Conservation (phyloP, 306 rosid species). For the Elaeagnus macrophylla region DNA sequence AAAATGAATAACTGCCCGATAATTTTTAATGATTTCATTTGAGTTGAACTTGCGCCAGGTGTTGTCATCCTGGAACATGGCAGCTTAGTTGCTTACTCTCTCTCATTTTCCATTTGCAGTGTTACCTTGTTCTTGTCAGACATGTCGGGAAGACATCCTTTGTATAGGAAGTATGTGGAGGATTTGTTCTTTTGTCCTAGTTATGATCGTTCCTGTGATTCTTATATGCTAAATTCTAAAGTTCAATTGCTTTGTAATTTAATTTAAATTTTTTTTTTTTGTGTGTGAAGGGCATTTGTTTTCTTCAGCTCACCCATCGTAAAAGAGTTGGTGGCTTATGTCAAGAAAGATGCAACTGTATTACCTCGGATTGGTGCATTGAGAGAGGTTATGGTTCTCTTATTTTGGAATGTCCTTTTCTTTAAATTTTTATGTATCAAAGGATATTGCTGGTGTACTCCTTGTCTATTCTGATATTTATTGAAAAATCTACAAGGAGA, state of each 20-base stretch:
- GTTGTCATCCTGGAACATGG: no score
- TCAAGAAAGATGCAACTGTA: conserved; percentile 62
- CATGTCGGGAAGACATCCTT: conserved; percentile 87
- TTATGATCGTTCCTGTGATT: neutral
- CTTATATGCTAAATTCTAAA: conserved; percentile 2
- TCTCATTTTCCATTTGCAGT: conserved; percentile 46
- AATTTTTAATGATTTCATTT: no score
- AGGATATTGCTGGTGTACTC: conserved; percentile 14
- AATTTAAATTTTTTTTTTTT: conserved; percentile 19
- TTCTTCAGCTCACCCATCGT: conserved; percentile 86
- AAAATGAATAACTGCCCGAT: no score
- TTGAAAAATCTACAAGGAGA: neutral
- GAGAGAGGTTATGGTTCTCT: conserved; percentile 52
- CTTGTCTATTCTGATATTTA: conserved; percentile 3
- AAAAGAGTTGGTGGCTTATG: conserved; percentile 54
- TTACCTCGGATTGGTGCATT: conserved; percentile 74
- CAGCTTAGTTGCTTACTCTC: no score
- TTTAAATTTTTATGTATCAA: conserved; percentile 12
- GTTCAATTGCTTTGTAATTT: conserved; percentile 16
- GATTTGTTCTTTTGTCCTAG: no score
- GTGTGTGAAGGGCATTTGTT: conserved; percentile 87
- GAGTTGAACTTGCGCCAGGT: no score
- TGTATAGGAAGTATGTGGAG: conserved; percentile 89
- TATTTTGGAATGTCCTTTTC: conserved; percentile 18
- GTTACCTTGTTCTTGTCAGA: conserved; percentile 82